Evolutionary conservation across 805 yeast species (phyloP).

Genomic region (Starmerella floris): DNA sequence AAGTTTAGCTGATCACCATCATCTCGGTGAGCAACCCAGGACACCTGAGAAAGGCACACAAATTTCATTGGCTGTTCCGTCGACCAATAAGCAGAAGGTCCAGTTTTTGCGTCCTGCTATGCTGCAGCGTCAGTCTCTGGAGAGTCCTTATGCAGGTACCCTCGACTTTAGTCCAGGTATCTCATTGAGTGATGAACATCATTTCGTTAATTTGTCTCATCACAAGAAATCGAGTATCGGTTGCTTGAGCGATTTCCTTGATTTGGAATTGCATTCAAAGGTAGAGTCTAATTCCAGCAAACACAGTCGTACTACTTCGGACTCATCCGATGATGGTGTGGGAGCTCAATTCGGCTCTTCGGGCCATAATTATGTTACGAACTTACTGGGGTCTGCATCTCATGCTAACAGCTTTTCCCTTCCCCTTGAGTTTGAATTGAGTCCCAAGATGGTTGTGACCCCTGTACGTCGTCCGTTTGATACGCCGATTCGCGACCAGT

Average conservation of each 20-base stretch:
- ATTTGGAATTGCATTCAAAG: slow-evolving; percentile 7
- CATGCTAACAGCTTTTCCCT: background rate
- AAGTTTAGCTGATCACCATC: too few relatives aligned
- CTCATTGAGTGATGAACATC: background rate
- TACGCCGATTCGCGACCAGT: slow-evolving; percentile 23
- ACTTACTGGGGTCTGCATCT: background rate
- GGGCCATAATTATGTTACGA: background rate
- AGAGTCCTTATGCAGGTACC: slow-evolving; percentile 10
- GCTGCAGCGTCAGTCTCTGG: slow-evolving; percentile 2
- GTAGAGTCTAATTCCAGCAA: background rate
- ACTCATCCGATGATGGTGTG: slow-evolving; percentile 4
- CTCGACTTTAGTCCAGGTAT: slow-evolving; percentile 12
- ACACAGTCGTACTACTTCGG: slow-evolving; percentile 4
- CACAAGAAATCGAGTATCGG: background rate
- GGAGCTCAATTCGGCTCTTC: background rate
- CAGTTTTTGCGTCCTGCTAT: slow-evolving; percentile 1
- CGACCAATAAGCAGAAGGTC: background rate
- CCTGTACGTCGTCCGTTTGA: slow-evolving; percentile 23
- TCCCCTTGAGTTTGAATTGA: slow-evolving; percentile 7
- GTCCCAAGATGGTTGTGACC: slow-evolving; percentile 16
- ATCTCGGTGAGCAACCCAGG: background rate
- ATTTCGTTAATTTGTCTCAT: background rate
- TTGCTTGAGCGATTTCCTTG: slow-evolving; percentile 6
- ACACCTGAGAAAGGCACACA: background rate
- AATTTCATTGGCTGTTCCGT: background rate